Evolutionary conservation across 202 grass and related monocot species (phyloP).

Genomic region (Eragrostis tef): DNA sequence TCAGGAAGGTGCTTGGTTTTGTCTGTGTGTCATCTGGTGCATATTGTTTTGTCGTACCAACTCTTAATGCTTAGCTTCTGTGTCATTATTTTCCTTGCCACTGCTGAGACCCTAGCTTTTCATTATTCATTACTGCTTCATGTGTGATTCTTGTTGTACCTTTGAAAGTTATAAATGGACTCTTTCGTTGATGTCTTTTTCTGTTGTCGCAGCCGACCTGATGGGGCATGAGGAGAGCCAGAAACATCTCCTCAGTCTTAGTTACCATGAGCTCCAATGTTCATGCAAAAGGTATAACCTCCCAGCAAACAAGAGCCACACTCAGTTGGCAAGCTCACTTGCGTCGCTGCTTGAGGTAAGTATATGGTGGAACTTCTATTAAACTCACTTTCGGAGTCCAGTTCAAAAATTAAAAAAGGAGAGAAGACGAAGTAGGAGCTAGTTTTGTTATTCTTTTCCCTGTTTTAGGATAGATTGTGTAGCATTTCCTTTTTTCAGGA

Average conservation of each 20-base stretch:
- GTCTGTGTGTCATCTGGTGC: too few species aligned
- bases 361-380: constrained; percentile 28
- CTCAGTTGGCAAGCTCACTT: constrained; percentile 64
- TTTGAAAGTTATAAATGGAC: background rate
- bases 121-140: background rate
- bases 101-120: background rate
- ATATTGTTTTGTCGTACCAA: background rate
- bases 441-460: constrained; percentile 30
- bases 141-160: background rate
- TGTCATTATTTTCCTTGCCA: background rate
- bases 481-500: constrained; percentile 42
- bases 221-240: constrained; percentile 66
- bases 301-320: constrained; percentile 66
- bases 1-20: constrained; percentile 24
- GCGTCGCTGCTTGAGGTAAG: constrained; percentile 66
- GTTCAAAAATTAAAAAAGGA: background rate
- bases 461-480: background rate
- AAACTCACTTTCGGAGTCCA: constrained; percentile 16
- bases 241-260: constrained; percentile 61
- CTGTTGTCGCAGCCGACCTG: constrained; percentile 27
- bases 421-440: background rate
- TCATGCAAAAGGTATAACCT: constrained; percentile 80
- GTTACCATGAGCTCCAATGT: constrained; percentile 69
- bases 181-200: background rate
- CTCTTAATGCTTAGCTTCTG: background rate